Conservation (phyloP, 2,329 filamentous ascomycete species). For the Dryadomyces quercivorus region DNA sequence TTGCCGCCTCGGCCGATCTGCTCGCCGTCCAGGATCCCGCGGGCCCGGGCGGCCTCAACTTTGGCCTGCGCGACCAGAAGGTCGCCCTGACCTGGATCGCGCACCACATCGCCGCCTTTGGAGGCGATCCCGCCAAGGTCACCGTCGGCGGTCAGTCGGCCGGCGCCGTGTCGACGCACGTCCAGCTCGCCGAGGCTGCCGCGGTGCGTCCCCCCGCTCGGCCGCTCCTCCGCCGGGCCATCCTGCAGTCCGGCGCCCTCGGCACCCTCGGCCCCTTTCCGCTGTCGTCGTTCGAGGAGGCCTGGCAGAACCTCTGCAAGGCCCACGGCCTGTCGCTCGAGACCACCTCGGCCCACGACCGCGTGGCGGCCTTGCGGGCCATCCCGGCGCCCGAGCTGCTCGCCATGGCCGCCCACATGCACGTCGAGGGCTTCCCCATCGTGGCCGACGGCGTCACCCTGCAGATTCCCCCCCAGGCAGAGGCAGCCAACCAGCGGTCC, state of each 20-base stretch:
- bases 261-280: neutral
- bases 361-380: neutral
- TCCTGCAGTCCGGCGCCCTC: neutral
- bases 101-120: slow-evolving; percentile 37
- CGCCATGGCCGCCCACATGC: neutral
- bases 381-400: neutral
- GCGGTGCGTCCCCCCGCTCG: neutral
- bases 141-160: slow-evolving; percentile 30
- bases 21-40: neutral
- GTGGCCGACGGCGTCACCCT: neutral
- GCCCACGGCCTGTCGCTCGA: neutral
- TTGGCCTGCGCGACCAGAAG: slow-evolving; percentile 38
- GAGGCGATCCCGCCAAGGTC: slow-evolving; percentile 33
- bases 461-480: neutral
- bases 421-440: neutral
- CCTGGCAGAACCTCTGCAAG: neutral
- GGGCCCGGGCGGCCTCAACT: slow-evolving; percentile 21
- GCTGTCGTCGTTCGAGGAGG: neutral
- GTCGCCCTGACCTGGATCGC: slow-evolving; percentile 36
- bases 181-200: neutral
- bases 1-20: slow-evolving; percentile 3
- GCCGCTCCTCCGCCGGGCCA: slow-evolving; percentile 1
- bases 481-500: too few species aligned
- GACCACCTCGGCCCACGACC: neutral
- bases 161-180: slow-evolving; percentile 2